Evolutionary conservation across 768 basidiomycete species (phyloP).

Genomic region (Suillus americanus): DNA sequence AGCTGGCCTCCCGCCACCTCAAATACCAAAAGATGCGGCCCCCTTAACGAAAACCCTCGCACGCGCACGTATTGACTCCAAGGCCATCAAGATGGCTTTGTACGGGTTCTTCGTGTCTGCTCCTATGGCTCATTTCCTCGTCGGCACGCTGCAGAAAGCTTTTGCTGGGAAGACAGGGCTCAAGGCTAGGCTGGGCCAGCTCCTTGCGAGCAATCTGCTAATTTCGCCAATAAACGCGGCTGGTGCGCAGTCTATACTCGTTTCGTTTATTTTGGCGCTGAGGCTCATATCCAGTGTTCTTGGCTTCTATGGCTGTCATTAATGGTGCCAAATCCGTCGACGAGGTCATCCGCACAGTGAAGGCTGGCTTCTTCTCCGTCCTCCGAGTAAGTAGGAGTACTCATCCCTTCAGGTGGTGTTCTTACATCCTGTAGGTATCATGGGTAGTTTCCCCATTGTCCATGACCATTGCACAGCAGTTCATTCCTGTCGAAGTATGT

Average conservation of each 20-base stretch:
- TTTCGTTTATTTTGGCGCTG: not conserved
- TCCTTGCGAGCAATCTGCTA: constrained; percentile 75
- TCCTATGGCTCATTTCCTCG: constrained; percentile 74
- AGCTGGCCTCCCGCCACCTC: constrained; percentile 56
- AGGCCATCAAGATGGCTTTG: constrained; percentile 79
- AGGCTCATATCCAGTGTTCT: constrained; percentile 47
- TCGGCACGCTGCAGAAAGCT: constrained; percentile 67
- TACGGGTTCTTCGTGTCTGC: constrained; percentile 86
- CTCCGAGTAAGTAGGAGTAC: constrained; percentile 51
- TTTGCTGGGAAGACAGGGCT: constrained; percentile 74
- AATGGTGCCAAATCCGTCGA: constrained; percentile 70
- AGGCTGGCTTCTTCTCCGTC: constrained; percentile 71
- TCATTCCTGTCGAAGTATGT: constrained; percentile 72
- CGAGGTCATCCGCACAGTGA: constrained; percentile 66
- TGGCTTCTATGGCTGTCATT: constrained; percentile 82
- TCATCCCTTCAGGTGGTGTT: not conserved
- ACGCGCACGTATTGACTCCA: constrained; percentile 57
- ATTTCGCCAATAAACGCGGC: constrained; percentile 73
- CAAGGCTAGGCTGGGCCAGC: constrained; percentile 64
- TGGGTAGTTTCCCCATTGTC: constrained; percentile 80
- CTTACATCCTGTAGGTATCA: constrained; percentile 50
- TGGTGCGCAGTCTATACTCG: constrained; percentile 40
- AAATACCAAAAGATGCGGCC: constrained; percentile 54
- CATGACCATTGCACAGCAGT: constrained; percentile 74
- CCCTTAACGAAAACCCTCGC: constrained; percentile 52